Percentiles rank a stretch among this genome's conserved stretches.
Evolutionary conservation across 352 stramenopile genomes (phyloP).

Genomic region (Globisporangium abappressorium): DNA sequence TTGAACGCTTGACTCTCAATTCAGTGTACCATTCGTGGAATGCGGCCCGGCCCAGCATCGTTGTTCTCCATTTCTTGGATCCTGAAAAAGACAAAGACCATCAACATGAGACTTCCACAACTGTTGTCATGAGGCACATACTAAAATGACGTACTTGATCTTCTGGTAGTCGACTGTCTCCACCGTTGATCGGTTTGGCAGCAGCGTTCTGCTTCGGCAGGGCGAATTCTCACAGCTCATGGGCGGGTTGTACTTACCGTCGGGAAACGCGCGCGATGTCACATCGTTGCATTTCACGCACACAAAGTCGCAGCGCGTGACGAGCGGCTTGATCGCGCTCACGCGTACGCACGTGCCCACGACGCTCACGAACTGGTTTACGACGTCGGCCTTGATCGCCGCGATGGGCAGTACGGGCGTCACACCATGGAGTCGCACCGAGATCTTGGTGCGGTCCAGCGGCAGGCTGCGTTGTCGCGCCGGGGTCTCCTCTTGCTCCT

Average conservation of each 20-base stretch:
- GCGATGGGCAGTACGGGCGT: conserved; percentile 64
- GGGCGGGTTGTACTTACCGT: conserved; percentile 81
- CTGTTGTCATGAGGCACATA: too few species aligned
- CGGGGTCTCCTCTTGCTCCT: conserved; percentile 47
- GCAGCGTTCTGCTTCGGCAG: conserved; percentile 61
- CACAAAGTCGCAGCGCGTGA: conserved; percentile 85
- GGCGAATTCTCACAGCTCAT: conserved; percentile 54
- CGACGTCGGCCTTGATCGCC: conserved; percentile 68
- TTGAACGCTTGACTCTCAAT: neutral
- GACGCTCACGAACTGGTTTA: conserved; percentile 79
- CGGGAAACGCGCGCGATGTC: conserved; percentile 63
- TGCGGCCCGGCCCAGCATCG: conserved; percentile 76
- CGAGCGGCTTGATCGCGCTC: conserved; percentile 81
- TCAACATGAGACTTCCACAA: neutral
- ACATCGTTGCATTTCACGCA: conserved; percentile 79
- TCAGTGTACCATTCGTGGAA: conserved; percentile 75
- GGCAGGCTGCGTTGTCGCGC: conserved; percentile 36
- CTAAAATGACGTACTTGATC: conserved; percentile 56
- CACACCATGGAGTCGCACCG: conserved; percentile 58
- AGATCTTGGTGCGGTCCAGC: conserved; percentile 54
- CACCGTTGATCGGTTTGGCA: conserved; percentile 82
- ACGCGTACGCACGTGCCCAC: conserved; percentile 76
- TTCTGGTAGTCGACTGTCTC: conserved; percentile 90
- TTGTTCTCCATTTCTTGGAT: conserved; percentile 92
- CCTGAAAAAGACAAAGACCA: conserved; percentile 23